These are phyloP conservation scores for Salix purpurea DNA, from an alignment of 345 rosid genomes.

Conservation along the genomic window DNA sequence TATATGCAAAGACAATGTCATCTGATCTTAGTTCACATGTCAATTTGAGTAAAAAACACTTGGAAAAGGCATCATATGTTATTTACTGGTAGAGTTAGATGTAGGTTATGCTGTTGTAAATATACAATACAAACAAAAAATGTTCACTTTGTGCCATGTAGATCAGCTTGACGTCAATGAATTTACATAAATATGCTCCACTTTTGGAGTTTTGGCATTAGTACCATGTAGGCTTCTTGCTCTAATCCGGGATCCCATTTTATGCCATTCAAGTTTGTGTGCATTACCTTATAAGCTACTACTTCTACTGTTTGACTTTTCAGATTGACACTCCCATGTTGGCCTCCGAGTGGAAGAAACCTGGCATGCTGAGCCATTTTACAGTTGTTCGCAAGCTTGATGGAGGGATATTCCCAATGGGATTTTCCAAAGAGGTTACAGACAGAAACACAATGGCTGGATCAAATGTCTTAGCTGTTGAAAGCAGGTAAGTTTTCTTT, in stretches of 20 bases:
- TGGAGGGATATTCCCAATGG: conserved; percentile 90
- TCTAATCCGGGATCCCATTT: not conserved
- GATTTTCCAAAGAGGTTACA: conserved; percentile 78
- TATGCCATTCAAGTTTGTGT: conserved; percentile 4
- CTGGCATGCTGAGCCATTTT: conserved; percentile 79
- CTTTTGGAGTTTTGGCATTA: not conserved
- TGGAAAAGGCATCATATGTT: not conserved
- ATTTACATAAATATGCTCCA: not conserved
- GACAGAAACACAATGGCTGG: conserved; percentile 81
- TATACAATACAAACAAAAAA: not conserved
- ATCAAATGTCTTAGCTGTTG: conserved; percentile 62
- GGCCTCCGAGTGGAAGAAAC: conserved; percentile 77
- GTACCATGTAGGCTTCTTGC: not conserved
- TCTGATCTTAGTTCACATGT: conserved; percentile 5
- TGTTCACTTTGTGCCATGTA: not conserved
- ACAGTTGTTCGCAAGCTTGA: conserved; percentile 88
- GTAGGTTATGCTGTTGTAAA: not conserved
- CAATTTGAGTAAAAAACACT: not conserved
- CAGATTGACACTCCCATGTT: conserved; percentile 96
- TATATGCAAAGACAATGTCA: not conserved
- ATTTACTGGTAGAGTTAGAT: not conserved
- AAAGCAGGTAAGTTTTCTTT: conserved; percentile 60
- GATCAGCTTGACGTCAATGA: not conserved
- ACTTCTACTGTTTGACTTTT: conserved; percentile 25
- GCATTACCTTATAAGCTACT: conserved; percentile 5